Evolutionary conservation across 2,329 filamentous ascomycete species (phyloP), one percentile per base, ranked within the genome.

Genomic region (Tolypocladium ovalisporum): DNA sequence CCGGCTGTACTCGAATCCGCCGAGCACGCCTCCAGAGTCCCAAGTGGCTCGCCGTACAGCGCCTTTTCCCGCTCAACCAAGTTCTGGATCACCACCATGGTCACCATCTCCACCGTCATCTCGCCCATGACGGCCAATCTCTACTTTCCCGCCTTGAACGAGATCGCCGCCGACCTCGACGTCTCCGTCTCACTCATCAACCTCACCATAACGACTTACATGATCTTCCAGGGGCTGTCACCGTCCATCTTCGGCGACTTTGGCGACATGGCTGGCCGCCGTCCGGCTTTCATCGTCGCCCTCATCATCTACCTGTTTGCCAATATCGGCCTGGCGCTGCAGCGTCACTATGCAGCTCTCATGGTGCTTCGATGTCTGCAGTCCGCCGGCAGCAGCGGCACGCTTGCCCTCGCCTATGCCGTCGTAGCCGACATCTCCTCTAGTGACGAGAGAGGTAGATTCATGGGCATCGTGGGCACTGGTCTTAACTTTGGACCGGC

Each of bases 361-460:
- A 65, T 88, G 36, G 73, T 86, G 2, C 70, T 88, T 10, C 78
- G 85, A 0, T 83, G 81, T 71, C 58, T 87, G 3, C 85, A 88
- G 64, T 84, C 82, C 36, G 76, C 76, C 0, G 85, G 87, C 0
- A 86, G 82, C 66, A 86, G 83, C 63, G 84, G 84, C 0, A 87
- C 86, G 0, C 76, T 90, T n/a, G 85, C 88, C 0, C 75, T 94
- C 1, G 83, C 82, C 0, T 87, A 81, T 60, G 89, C 84, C 2
- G 83, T 90, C 1, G 81, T 92, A 17, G 85, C 86, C 0, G 89
- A 94, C 64, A 78, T 91, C 6, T 79, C 85, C 0, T 83, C 86
- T 0, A 84, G 80, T 52, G 78, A 81, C 0, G 87, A 93, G 68
- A 76, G 89, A 63, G 89, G 89, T 3, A 81, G 79, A 57, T 92